Evolutionary conservation across 495 filamentous ascomycete species (phyloP), one percentile per base, ranked within the genome.

Genomic region (Entonaema liquescens): DNA sequence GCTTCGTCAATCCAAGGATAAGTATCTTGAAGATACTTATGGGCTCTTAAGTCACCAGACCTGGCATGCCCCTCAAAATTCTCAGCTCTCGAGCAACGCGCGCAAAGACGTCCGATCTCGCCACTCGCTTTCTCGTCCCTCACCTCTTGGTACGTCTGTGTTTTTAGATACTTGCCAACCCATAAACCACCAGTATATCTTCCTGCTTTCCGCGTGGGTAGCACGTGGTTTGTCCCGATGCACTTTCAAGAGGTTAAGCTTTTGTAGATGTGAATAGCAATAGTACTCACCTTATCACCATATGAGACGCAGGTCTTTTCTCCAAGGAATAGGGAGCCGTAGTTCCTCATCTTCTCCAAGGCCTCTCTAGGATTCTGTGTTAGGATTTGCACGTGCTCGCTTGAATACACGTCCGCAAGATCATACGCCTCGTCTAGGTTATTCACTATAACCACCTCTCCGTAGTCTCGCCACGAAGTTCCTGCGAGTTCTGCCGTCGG

Each of bases 151-250:
- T 86, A 87, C 3, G 84, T 86, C 21, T 83, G 79, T 0, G 84
- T 87, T 53, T 79, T 76, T 15, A 86, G 71, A 67, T 78, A 87
- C 62, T 86, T 87, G 13, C 85, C 84, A 8, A 85, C 83, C 84
- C 84, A 86, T 15, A 86, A 74, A 1, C 84, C 84, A 5, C 83
- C 83, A 0, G 84, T 86, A 63, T 83, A 86, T 8, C 78, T 68
- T 0, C 83, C 82, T 2, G 83, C 83, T 36, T 81, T 82, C 5
- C 79, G 75, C 0, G 85, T 87, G 0, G 85, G 84, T 2, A 87
- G 77, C 6, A 87, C 84, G 66, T 86, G 85, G 68, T 87, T 86
- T 2, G 85, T 87, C 4, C 83, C 85, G 59, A 87, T 87, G 44
- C 79, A 81, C 78, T 79, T n/a, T 0, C 3, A 33, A 2, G 13